Percentiles rank a stretch among this genome's conserved stretches.
These are phyloP conservation scores for Diaporthe citriasiana DNA, from an alignment of 2,329 filamentous ascomycete genomes.

Conservation along the genomic window DNA sequence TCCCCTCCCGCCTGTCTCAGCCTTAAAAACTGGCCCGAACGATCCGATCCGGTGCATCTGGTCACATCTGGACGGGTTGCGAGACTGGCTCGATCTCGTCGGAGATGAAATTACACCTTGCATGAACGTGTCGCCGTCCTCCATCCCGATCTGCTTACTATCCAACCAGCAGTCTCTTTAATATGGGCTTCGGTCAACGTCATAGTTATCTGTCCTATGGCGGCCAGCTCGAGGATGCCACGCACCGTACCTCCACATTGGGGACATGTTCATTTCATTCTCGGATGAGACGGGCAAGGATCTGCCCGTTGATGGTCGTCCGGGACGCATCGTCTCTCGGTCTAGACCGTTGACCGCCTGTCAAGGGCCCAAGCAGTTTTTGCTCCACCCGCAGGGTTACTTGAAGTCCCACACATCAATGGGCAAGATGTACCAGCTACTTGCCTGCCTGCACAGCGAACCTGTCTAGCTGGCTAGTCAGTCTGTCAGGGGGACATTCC, in stretches of 20 bases:
- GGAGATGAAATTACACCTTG: not conserved
- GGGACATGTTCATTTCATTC: slow-evolving; percentile 3
- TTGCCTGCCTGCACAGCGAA: not conserved
- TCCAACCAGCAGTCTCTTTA: not conserved
- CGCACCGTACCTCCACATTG: slow-evolving; percentile 1
- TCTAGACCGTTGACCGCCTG: slow-evolving; percentile 39
- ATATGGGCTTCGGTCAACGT: not conserved
- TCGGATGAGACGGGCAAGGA: slow-evolving; percentile 11
- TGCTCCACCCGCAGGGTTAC: slow-evolving; percentile 3
- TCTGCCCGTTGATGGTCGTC: slow-evolving; percentile 16
- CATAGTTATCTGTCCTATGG: not conserved
- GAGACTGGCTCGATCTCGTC: slow-evolving; percentile 21
- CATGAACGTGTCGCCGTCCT: not conserved
- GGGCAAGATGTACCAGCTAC: not conserved
- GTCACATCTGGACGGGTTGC: slow-evolving; percentile 2
- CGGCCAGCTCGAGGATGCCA: not conserved
- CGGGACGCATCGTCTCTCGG: not conserved
- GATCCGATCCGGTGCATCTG: slow-evolving; percentile 21
- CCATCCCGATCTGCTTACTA: not conserved
- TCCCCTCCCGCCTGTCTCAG: slow-evolving; percentile 39
- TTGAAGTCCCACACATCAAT: not conserved
- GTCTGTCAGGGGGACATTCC: slow-evolving; percentile 22
- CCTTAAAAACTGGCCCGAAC: slow-evolving; percentile 34
- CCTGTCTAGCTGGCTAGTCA: not conserved
- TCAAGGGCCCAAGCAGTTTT: slow-evolving; percentile 11